Evolutionary conservation across 345 rosid genomes (phyloP), one percentile per base, ranked within the genome.

Genomic region (Crucihimalaya himalaica): DNA sequence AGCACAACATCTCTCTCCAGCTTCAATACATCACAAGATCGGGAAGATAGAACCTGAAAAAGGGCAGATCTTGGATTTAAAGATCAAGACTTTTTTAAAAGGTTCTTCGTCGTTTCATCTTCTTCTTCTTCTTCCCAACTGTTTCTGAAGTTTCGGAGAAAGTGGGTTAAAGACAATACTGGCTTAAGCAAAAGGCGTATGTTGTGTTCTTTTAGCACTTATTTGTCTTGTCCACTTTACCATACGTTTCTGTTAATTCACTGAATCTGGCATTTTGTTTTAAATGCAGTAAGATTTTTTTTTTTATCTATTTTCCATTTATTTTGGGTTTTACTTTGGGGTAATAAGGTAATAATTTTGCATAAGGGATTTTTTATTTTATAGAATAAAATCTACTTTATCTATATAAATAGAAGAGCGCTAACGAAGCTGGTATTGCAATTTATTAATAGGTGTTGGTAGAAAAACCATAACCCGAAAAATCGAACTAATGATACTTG

Each of bases 1-100:
- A 81, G 53, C 98, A 85, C 70, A 80, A 60, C 98, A 93, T 91
- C 76, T 70, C 50, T 16, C 21, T 39, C 48, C n/a, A 11, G 16
- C 55, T 15, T 76, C 51, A 70, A 47, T 35, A 39, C 73, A 74
- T 66, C 32, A 66, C 43, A 46, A 27, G 70, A 76, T 76, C 63
- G 64, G 25, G 50, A 31, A 53, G 74, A 58, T 51, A 9, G 16
- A 57, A 56, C 4, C 20, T 32, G 13, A 18, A n/a, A 43, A 43
- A 53, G 59, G n/a, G 52, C 21, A 77, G 80, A 77, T 77, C 80
- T 47, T 55, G 20, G 59, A 43, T 54, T 54, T 18, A 62, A 52
- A 76, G 75, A 27, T 45, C 28, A 18, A 50, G 43, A 11, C 59
- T 70, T 54, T 39, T 10, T 62, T 32, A 75, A 11, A 48, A 67